Evolutionary conservation across 768 basidiomycete genomes (phyloP).

Genomic region (Gymnopilus junonius): DNA sequence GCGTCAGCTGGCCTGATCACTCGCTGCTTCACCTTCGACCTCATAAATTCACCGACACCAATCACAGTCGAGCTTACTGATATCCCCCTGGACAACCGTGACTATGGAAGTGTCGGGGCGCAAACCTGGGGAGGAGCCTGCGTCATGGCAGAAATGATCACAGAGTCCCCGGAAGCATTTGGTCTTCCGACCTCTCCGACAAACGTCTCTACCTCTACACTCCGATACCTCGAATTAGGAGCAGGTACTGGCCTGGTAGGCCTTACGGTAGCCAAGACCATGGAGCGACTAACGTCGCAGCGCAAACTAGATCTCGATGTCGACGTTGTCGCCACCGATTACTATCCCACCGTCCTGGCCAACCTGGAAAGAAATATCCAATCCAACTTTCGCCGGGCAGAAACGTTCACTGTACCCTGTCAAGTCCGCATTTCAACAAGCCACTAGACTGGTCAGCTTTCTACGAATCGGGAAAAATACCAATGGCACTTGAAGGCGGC

Average conservation of each 20-base stretch:
- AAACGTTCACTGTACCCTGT: neutral
- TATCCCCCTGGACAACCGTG: constrained; percentile 69
- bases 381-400: constrained; percentile 50
- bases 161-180: constrained; percentile 46
- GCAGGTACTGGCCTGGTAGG: constrained; percentile 87
- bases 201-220: neutral
- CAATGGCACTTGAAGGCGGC: constrained; percentile 33
- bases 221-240: constrained; percentile 77
- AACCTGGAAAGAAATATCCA: constrained; percentile 70
- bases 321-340: constrained; percentile 72
- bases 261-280: constrained; percentile 55
- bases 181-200: constrained; percentile 27
- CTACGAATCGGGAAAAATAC: constrained; percentile 7
- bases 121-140: constrained; percentile 92
- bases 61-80: constrained; percentile 60
- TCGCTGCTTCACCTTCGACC: constrained; percentile 54
- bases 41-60: constrained; percentile 11
- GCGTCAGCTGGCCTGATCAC: constrained; percentile 62
- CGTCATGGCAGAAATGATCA: constrained; percentile 76
- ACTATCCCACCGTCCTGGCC: constrained; percentile 70
- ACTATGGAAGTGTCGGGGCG: constrained; percentile 75
- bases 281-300: constrained; percentile 23
- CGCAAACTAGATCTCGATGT: constrained; percentile 13
- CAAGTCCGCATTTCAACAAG: constrained; percentile 24
- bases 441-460: constrained; percentile 66